Conservation (phyloP, 805 yeast species). For the Starmerella potacharoeniae region DNA sequence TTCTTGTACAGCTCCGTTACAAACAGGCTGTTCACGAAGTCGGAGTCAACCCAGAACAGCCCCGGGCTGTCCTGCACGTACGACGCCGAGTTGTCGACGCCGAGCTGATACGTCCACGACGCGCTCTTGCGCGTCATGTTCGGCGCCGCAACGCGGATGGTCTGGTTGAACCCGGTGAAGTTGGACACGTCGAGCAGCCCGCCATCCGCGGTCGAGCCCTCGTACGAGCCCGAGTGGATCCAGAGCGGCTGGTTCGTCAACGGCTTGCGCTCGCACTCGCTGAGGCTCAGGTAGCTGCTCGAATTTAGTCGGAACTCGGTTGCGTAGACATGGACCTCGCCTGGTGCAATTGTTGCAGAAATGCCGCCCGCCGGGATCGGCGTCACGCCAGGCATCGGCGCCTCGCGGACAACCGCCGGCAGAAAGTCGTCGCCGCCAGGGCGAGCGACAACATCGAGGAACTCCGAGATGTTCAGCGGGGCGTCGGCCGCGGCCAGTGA, state of each 20-base stretch:
- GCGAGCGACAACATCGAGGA: not conserved
- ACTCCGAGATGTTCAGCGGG: not conserved
- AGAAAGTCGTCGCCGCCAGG: not conserved
- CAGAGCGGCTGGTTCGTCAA: not conserved
- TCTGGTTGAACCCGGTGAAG: constrained; percentile 7
- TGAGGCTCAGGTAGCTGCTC: constrained; percentile 5
- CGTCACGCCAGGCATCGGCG: constrained; percentile 7
- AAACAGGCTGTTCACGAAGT: constrained; percentile 53
- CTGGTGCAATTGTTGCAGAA: constrained; percentile 28
- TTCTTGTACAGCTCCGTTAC: constrained; percentile 33
- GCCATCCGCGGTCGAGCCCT: constrained; percentile 14
- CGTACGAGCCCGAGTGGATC: constrained; percentile 7
- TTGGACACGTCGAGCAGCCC: constrained; percentile 12
- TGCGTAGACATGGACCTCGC: constrained; percentile 24
- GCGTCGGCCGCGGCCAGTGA: not conserved
- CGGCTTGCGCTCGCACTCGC: constrained; percentile 17
- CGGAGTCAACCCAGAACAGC: constrained; percentile 53
- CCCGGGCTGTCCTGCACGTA: constrained; percentile 14
- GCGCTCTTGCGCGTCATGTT: constrained; percentile 7
- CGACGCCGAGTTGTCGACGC: constrained; percentile 36
- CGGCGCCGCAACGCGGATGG: constrained; percentile 7
- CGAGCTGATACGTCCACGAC: constrained; percentile 54
- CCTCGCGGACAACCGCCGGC: not conserved
- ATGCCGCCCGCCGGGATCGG: constrained; percentile 16
- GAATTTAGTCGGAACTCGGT: constrained; percentile 8